Evolutionary conservation across 208 protist species (phyloP), one percentile per base, ranked within the genome.

Genomic region (Wallacemonas sp.): DNA sequence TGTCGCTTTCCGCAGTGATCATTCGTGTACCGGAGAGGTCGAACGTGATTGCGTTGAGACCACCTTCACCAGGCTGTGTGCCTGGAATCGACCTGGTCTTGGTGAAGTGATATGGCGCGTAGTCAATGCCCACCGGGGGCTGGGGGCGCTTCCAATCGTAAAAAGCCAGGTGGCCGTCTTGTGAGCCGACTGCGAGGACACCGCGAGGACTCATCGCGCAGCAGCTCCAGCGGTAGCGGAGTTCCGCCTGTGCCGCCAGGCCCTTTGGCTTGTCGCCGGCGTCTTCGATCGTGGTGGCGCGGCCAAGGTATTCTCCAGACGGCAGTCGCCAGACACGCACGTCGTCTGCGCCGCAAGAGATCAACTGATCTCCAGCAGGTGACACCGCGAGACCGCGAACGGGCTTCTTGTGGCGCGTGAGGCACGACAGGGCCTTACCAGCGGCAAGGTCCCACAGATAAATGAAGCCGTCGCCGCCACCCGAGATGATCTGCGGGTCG

Each of bases 391-490:
- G 30, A 19, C 89, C 79, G 24, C 99, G 89, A 8, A 99, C 94
- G 19, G 87, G 75, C 73, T 99, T 99, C 87, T 99, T 99, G 86
- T 99, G 99, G 48, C 99, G 92, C 19, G 98, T 99, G 3, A 99
- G 79, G 2, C 83, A 68, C 17, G 78, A 74, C 1, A 80, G 44
- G n/a, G 79, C 36, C 53, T 76, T 79, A 21, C 91, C 89, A 2
- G 83, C 50, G 1, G 77, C 80, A 26, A 99, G 71, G 53, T 98
- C 97, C 95, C 95, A 99, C 26, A 97, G 66, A 52, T 89, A 89
- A 53, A 99, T 85, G 32, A 97, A 96, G 8, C 81, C 81, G 78
- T 99, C 97, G 22, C 85, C 87, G 19, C 93, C 94, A 39, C 97
- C 96, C 1, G 97, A 95, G 62, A 98, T 86, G 3, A 98, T 77